Percentiles rank a stretch among this genome's conserved stretches.
These are phyloP conservation scores for Ceratocystis alfenasii DNA, from an alignment of 2,329 filamentous ascomycete species.

Conservation along the genomic window DNA sequence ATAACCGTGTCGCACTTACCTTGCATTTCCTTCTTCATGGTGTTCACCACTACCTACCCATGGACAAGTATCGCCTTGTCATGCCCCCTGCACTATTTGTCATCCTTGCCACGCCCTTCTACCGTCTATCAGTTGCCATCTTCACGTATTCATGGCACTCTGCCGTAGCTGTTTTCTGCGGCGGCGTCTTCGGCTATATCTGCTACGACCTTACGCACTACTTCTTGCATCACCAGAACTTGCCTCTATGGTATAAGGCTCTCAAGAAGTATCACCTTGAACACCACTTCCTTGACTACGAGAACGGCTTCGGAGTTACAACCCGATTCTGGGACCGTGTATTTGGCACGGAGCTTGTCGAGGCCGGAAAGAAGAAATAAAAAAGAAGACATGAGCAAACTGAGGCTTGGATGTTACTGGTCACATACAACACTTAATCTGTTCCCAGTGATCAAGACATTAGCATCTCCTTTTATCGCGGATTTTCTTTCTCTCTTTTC, in stretches of 20 bases:
- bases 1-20: constrained; percentile 79
- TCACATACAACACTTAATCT: no score
- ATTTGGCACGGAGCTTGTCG: constrained; percentile 71
- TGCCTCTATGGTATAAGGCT: constrained; percentile 77
- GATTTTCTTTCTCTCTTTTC: not conserved
- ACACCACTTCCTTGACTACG: constrained; percentile 96
- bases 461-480: not conserved
- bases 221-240: constrained; percentile 90
- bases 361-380: constrained; percentile 17
- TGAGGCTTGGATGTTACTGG: not conserved
- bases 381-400: not conserved
- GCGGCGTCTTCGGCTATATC: constrained; percentile 88
- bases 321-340: constrained; percentile 90
- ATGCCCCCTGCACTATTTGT: constrained; percentile 91
- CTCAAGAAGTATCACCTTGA: constrained; percentile 96
- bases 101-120: constrained; percentile 76
- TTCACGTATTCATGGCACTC: constrained; percentile 80
- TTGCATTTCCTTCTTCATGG: constrained; percentile 89
- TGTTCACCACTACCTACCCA: constrained; percentile 96
- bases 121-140: constrained; percentile 71
- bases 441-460: no score
- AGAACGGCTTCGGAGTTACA: constrained; percentile 94
- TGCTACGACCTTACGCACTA: constrained; percentile 97
- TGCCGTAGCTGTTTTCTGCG: constrained; percentile 67
- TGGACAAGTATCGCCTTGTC: constrained; percentile 93